Conservation (phyloP, 345 rosid genomes). For the Eucalyptus erythrocorys region DNA sequence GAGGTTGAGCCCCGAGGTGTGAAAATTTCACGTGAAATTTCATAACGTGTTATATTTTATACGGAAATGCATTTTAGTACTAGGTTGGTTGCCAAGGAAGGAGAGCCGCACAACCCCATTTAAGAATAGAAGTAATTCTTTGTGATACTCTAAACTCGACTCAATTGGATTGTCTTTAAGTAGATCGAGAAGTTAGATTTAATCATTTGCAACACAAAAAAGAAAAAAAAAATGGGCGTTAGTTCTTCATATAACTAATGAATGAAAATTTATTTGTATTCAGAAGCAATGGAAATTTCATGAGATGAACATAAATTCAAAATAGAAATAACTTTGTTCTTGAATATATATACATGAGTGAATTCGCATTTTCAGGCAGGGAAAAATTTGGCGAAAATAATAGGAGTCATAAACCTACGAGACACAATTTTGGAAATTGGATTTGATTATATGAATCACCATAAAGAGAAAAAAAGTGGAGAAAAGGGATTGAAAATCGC, state of each 20-base stretch:
- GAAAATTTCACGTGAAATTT: neutral
- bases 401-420: neutral
- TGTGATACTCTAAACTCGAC: neutral
- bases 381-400: neutral
- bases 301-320: neutral
- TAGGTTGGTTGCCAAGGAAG: neutral
- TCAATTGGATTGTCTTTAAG: neutral
- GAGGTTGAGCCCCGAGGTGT: neutral
- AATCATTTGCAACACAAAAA: neutral
- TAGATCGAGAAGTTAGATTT: neutral
- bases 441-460: neutral
- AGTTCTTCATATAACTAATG: neutral
- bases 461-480: neutral
- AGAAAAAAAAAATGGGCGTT: rapidly evolving
- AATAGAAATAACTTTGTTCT: neutral
- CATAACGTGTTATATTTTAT: neutral
- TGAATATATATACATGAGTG: neutral
- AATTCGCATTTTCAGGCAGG: rapidly evolving
- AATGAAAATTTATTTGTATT: neutral
- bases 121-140: neutral
- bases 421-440: neutral
- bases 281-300: neutral
- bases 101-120: neutral
- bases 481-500: neutral
- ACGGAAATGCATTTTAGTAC: neutral